A percentile compares a stretch with the other conserved stretches of the same genome.
phyloP scores from a whole-genome alignment of 805 yeast species.

The Suhomyces sp. region DNA sequence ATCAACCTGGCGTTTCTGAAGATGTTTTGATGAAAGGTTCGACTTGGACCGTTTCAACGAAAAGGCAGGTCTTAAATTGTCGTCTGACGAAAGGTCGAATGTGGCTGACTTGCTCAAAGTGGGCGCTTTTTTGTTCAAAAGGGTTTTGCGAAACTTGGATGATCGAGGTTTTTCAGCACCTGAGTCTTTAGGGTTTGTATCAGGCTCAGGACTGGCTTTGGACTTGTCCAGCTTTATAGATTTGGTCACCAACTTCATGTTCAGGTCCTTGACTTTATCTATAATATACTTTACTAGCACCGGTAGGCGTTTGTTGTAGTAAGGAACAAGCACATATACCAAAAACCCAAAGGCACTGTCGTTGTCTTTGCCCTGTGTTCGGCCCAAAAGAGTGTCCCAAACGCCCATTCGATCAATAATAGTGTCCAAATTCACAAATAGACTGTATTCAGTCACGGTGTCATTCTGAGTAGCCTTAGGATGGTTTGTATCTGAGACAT shows the following conservation, averaged over 20 bases:
- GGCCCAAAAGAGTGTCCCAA: constrained; percentile 48
- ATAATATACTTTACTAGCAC: constrained; percentile 43
- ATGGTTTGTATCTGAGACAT: constrained; percentile 5
- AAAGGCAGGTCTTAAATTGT: constrained; percentile 31
- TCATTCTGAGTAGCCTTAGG: not conserved
- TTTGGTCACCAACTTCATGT: constrained; percentile 24
- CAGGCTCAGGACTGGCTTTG: constrained; percentile 4
- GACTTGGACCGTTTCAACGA: constrained; percentile 41
- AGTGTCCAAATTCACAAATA: constrained; percentile 35
- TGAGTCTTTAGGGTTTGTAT: constrained; percentile 1
- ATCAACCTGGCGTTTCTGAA: constrained; percentile 41
- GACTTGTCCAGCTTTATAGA: constrained; percentile 3
- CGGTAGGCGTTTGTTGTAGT: constrained; percentile 49
- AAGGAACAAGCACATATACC: constrained; percentile 53
- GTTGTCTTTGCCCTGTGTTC: constrained; percentile 23
- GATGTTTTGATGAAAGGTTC: constrained; percentile 35
- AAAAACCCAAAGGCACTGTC: constrained; percentile 48
- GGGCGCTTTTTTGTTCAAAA: constrained; percentile 8
- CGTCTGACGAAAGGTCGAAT: constrained; percentile 12
- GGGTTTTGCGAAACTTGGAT: constrained; percentile 1
- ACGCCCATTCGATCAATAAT: constrained; percentile 53
- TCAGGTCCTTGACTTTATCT: constrained; percentile 48
- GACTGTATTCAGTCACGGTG: constrained; percentile 8
- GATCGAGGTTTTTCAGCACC: constrained; percentile 5
- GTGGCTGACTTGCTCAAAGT: constrained; percentile 18